A percentile compares a stretch with the other conserved stretches of the same genome.
phyloP scores from a whole-genome alignment of 2,329 filamentous ascomycete species.

The Fusarium sp. region DNA sequence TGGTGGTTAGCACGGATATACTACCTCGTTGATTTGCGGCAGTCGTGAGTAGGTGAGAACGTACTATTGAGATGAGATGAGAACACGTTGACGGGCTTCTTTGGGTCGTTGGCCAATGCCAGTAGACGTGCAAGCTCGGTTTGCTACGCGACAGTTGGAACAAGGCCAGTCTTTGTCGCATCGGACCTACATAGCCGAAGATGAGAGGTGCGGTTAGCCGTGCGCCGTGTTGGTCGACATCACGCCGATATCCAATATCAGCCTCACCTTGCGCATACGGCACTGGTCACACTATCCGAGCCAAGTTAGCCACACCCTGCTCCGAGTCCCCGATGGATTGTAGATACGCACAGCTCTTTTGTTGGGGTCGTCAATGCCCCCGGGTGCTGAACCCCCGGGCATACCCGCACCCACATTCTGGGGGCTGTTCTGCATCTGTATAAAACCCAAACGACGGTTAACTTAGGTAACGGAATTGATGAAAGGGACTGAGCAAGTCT shows the following conservation, averaged over 20 bases:
- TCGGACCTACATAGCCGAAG: conserved; percentile 57
- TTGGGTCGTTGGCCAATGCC: conserved; percentile 65
- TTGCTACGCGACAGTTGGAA: conserved; percentile 66
- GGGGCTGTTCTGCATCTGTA: background rate
- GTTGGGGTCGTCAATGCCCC: background rate
- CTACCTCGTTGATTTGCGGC: background rate
- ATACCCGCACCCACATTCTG: background rate
- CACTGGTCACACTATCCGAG: conserved; percentile 57
- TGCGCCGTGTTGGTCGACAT: background rate
- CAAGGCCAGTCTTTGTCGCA: conserved; percentile 69
- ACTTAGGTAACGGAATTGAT: background rate
- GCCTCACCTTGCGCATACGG: conserved; percentile 52
- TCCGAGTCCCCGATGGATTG: background rate
- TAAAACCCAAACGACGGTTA: background rate
- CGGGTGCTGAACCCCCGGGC: background rate
- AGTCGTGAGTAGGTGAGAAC: conserved; percentile 32
- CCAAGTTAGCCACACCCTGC: background rate
- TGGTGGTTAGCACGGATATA: background rate
- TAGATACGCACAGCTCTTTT: conserved; percentile 1
- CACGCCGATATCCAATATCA: background rate
- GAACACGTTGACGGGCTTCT: conserved; percentile 64
- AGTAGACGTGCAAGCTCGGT: conserved; percentile 64
- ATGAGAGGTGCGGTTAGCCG: background rate
- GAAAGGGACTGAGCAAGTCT: background rate
- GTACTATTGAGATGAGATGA: conserved; percentile 71